Evolutionary conservation across 2,329 filamentous ascomycete species (phyloP), one percentile per base, ranked within the genome.

Genomic region (Hymenoscyphus linearis): DNA sequence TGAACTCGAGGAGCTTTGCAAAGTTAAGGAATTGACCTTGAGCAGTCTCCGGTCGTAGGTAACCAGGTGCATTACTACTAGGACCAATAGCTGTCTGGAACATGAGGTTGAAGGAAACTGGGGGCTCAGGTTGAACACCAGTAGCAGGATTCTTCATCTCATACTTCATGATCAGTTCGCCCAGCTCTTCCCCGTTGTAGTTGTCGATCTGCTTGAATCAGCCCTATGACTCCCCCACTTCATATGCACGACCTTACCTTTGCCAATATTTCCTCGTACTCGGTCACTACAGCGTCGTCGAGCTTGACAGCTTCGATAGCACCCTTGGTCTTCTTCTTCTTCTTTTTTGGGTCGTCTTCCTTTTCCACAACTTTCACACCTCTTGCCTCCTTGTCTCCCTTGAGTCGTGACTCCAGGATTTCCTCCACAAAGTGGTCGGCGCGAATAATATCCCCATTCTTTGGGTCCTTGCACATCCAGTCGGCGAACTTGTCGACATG

Each of bases 381-480:
- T 70, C 95, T 90, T 31, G 95, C 93, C 76, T 96, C 88, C 80
- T 95, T 95, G 79, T 98, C 87, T 58, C 91, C 92, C 77, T 93
- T 93, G 64, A 99, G 78, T 44, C 95, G 84, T 55, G 85, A 80
- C 80, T 97, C 93, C 58, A 99, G 85, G 40, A 97, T 87, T 70
- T 96, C 91, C 81, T 98, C 93, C 68, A 99, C 93, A 71, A 98
- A 85, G 79, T 99, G 95, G 74, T 99, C 95, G 62, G 95, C 92
- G 69, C 95, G 87, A 74, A 99, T 86, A 73, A 97, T 96, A 76
- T 99, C 95, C 74, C 95, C 95, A 71, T 89, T 96, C 83, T 96
- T 96, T 65, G 93, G 91, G 76, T 99, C 95, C 78, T 96, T 96
- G 86, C 91, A 96, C 93, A 98, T 97, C 91, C 90, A 98, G 76